Conservation (phyloP, 192 early-diverging fungal genomes). For the Entomortierella chlamydospora region DNA sequence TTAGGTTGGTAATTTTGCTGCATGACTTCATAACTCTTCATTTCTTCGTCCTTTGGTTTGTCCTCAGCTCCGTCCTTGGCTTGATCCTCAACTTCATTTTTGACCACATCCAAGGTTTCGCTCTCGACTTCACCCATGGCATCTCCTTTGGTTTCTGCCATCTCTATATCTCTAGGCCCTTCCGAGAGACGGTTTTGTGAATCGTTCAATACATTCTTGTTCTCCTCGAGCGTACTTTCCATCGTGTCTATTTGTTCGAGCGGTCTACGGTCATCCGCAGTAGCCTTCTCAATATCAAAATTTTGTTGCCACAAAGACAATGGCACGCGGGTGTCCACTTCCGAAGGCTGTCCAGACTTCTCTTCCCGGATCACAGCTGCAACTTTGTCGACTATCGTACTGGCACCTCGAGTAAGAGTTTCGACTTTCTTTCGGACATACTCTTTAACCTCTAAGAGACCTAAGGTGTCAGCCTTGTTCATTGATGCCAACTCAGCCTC, state of each 20-base stretch:
- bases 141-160: not conserved
- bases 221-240: not conserved
- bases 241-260: not conserved
- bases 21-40: not conserved
- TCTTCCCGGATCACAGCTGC: conserved; percentile 46
- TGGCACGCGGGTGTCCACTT: conserved; percentile 33
- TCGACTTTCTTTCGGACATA: conserved; percentile 51
- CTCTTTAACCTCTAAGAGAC: conserved; percentile 43
- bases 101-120: no score
- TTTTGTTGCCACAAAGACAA: conserved; percentile 32
- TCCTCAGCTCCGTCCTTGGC: not conserved
- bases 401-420: conserved; percentile 58
- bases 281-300: conserved; percentile 4
- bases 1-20: no score
- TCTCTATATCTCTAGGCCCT: not conserved
- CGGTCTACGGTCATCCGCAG: not conserved
- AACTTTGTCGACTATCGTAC: conserved; percentile 49
- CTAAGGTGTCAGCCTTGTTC: conserved; percentile 16
- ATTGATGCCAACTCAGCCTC: conserved; percentile 9
- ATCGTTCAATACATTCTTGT: not conserved
- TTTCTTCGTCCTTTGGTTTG: not conserved
- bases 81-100: not conserved
- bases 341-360: conserved; percentile 11
- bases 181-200: not conserved
- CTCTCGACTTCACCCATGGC: not conserved